phyloP scores from a whole-genome alignment of 345 rosid species.

The Orychophragmus violaceus region DNA sequence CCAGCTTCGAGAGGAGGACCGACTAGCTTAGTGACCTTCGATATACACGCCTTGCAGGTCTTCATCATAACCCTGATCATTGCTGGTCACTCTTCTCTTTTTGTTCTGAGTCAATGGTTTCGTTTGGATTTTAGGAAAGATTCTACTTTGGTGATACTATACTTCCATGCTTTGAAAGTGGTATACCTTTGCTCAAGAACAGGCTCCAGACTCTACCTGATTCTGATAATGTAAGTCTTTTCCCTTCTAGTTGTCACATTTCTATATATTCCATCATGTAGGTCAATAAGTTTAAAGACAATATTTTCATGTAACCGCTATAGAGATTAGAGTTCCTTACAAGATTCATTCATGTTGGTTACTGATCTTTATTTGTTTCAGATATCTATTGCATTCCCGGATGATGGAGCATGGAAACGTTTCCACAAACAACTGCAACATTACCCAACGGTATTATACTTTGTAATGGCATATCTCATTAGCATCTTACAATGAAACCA shows the following conservation, averaged over 20 bases:
- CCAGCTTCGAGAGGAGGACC: conserved; percentile 92
- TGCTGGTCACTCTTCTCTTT: neutral
- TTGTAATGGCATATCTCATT: neutral
- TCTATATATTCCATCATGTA: neutral
- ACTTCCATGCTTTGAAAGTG: conserved; percentile 93
- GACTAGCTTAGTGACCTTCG: conserved; percentile 91
- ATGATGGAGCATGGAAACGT: conserved; percentile 98
- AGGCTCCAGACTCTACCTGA: conserved; percentile 84
- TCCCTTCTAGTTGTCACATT: conserved; percentile 7
- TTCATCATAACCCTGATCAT: neutral
- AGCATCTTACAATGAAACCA: neutral
- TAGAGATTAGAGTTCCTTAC: neutral
- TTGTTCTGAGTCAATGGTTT: neutral
- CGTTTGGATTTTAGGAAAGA: conserved; percentile 56
- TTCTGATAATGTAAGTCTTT: conserved; percentile 66
- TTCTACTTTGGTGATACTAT: conserved; percentile 93
- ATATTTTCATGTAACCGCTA: neutral
- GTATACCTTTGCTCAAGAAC: conserved; percentile 83
- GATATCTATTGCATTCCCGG: conserved; percentile 98
- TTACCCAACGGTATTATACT: conserved; percentile 66
- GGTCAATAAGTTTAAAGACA: neutral
- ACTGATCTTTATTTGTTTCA: conserved; percentile 29
- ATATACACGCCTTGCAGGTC: conserved; percentile 98
- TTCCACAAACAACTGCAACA: conserved; percentile 97
- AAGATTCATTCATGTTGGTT: neutral